Evolutionary conservation across 1,284 basidiomycete genomes (phyloP).

Genomic region (Sanghuangporus baumii): DNA sequence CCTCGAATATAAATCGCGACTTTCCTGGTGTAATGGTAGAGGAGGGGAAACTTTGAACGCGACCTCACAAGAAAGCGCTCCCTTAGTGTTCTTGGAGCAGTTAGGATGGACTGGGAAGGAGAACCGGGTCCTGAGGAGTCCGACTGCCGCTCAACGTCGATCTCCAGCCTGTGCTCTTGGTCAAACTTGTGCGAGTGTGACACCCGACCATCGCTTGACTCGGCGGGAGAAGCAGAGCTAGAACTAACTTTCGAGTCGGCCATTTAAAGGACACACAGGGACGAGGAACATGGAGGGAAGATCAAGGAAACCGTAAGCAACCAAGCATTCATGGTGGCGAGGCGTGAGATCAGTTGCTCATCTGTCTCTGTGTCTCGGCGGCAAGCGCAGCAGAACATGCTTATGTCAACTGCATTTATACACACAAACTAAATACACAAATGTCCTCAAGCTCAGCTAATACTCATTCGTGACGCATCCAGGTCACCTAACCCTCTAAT

Average conservation of each 20-base stretch:
- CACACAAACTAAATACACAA: no score
- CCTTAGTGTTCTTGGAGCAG: neutral
- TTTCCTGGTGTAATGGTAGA: conserved; percentile 24
- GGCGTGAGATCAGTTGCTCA: neutral
- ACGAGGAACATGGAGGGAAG: neutral
- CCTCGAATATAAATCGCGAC: conserved; percentile 45
- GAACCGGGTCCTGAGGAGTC: neutral
- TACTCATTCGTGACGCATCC: no score
- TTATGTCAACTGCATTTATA: neutral
- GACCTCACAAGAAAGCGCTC: conserved; percentile 1
- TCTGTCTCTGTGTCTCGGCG: neutral
- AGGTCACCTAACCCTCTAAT: neutral
- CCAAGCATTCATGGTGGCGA: neutral
- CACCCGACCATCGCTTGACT: neutral
- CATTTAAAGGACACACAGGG: neutral
- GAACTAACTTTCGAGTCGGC: neutral
- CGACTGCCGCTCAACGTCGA: conserved; percentile 2
- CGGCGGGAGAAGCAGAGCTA: neutral
- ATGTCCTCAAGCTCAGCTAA: no score
- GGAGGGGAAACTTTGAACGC: conserved; percentile 6
- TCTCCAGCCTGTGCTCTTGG: conserved; percentile 3
- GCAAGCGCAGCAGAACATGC: neutral
- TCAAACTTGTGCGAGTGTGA: conserved; percentile 4
- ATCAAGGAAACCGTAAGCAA: neutral
- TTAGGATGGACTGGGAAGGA: neutral